A percentile compares a stretch with the other conserved stretches of the same genome.
phyloP scores from a whole-genome alignment of 2,329 filamentous ascomycete species.

The Talaromyces sp. region DNA sequence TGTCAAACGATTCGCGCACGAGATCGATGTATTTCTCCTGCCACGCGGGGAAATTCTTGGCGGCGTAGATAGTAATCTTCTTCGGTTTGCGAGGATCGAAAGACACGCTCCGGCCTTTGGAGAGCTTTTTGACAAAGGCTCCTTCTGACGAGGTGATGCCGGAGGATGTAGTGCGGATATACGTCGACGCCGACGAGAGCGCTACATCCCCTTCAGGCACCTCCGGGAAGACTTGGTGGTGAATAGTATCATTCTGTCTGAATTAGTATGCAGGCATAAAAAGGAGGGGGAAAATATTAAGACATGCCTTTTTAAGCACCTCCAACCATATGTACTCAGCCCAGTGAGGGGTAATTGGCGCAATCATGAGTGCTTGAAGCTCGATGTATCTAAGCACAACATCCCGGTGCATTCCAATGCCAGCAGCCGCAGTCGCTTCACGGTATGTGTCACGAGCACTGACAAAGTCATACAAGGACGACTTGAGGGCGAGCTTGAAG shows the following conservation, averaged over 20 bases:
- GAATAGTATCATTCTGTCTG: slow-evolving; percentile 60
- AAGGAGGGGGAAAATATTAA: not conserved
- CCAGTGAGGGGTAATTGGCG: slow-evolving; percentile 88
- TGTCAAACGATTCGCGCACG: slow-evolving; percentile 65
- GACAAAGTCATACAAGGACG: slow-evolving; percentile 85
- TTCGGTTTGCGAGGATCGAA: slow-evolving; percentile 93
- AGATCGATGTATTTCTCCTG: slow-evolving; percentile 85
- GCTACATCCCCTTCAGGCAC: slow-evolving; percentile 60
- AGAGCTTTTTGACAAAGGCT: slow-evolving; percentile 70
- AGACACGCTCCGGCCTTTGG: slow-evolving; percentile 78
- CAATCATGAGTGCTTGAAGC: slow-evolving; percentile 75
- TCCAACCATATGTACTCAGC: slow-evolving; percentile 92
- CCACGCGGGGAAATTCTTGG: slow-evolving; percentile 78
- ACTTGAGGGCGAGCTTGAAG: slow-evolving; percentile 83
- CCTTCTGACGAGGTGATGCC: slow-evolving; percentile 85
- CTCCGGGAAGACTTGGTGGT: slow-evolving; percentile 70
- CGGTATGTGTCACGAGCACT: slow-evolving; percentile 85
- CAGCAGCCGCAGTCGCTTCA: slow-evolving; percentile 69
- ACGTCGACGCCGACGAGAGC: slow-evolving; percentile 74
- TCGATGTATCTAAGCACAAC: slow-evolving; percentile 76
- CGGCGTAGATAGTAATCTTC: slow-evolving; percentile 80
- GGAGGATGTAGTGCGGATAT: slow-evolving; percentile 67
- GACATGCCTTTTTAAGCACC: slow-evolving; percentile 63
- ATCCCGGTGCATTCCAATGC: slow-evolving; percentile 80
- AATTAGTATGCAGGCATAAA: not conserved